Conservation (phyloP, 129 eudicot genomes). For the Apium graveolens region DNA sequence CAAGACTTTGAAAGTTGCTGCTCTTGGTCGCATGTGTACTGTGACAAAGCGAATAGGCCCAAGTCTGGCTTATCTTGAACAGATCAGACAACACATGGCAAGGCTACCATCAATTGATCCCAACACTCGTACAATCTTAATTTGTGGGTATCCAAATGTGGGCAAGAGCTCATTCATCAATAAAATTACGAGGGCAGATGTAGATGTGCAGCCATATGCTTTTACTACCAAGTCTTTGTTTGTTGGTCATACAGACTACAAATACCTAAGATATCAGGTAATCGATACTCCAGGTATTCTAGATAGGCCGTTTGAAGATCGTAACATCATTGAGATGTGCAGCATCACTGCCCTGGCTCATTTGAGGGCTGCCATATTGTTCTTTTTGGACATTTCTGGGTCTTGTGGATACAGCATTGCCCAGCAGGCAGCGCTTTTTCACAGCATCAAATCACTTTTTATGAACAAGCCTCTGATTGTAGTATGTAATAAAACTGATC, state of each 20-base stretch:
- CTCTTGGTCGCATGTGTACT: slow-evolving; percentile 96
- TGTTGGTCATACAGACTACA: slow-evolving; percentile 90
- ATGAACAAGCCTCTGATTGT: slow-evolving; percentile 87
- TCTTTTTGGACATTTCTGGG: slow-evolving; percentile 85
- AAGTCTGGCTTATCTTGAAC: slow-evolving; percentile 89
- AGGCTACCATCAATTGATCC: slow-evolving; percentile 93
- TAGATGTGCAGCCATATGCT: slow-evolving; percentile 95
- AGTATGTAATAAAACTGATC: slow-evolving; percentile 88
- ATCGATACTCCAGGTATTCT: slow-evolving; percentile 92
- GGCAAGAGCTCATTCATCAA: slow-evolving; percentile 94
- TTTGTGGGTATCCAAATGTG: slow-evolving; percentile 95
- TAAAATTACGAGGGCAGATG: slow-evolving; percentile 91
- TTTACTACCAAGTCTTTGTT: slow-evolving; percentile 91
- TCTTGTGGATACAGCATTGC: slow-evolving; percentile 87
- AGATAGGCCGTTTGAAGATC: slow-evolving; percentile 90
- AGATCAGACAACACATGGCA: slow-evolving; percentile 93
- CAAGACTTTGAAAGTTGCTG: slow-evolving; percentile 84
- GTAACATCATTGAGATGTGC: slow-evolving; percentile 96
- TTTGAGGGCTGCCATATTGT: slow-evolving; percentile 83
- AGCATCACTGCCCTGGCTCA: slow-evolving; percentile 94
- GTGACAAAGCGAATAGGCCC: slow-evolving; percentile 82
- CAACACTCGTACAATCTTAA: slow-evolving; percentile 72
- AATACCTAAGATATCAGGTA: slow-evolving; percentile 83
- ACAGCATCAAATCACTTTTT: slow-evolving; percentile 80
- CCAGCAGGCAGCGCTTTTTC: slow-evolving; percentile 89